Conservation (phyloP, 345 rosid species). For the Rhodamnia rubescens region DNA sequence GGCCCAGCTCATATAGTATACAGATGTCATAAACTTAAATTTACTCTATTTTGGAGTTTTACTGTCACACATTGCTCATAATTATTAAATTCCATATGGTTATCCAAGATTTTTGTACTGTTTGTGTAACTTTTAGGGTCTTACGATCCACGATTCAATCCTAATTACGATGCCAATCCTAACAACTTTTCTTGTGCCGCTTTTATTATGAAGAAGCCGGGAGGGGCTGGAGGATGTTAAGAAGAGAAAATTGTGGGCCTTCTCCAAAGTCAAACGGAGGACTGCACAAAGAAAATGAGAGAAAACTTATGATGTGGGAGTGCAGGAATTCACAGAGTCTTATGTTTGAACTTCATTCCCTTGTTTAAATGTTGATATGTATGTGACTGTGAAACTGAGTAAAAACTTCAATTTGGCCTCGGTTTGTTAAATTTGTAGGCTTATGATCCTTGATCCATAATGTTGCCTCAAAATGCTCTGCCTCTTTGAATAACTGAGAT, state of each 20-base stretch:
- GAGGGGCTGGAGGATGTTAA: neutral
- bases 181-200: neutral
- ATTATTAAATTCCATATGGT: neutral
- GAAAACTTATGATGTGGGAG: neutral
- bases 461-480: neutral
- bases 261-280: neutral
- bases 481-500: neutral
- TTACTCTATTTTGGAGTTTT: neutral
- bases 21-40: neutral
- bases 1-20: neutral
- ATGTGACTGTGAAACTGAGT: neutral
- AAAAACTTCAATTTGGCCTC: neutral
- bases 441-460: neutral
- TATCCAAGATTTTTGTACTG: neutral
- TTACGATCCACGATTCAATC: neutral
- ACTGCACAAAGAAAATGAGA: neutral
- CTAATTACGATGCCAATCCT: neutral
- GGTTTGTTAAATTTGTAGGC: neutral
- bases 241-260: neutral
- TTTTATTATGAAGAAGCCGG: neutral
- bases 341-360: neutral
- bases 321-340: neutral
- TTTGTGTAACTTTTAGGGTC: neutral
- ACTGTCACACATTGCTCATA: neutral
- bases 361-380: neutral